Evolutionary conservation across 352 stramenopile species (phyloP).

Genomic region (Thraustochytrium striatum): DNA sequence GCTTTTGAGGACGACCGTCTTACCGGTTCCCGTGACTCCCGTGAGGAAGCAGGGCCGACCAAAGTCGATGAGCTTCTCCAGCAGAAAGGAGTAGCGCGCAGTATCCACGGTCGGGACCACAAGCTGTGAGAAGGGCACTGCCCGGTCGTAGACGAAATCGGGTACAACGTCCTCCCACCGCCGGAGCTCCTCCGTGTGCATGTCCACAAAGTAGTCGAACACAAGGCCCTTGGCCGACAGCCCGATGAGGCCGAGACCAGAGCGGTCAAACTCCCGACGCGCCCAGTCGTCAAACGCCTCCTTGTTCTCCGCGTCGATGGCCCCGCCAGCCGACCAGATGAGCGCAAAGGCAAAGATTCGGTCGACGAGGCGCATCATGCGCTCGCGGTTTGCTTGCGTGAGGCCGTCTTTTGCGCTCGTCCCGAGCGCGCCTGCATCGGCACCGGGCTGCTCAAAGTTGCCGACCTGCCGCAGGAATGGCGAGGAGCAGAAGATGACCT

Average conservation of each 20-base stretch:
- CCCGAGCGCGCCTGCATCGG: no score
- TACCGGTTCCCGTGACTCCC: conserved; percentile 85
- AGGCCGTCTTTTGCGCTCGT: no score
- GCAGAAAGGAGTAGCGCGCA: conserved; percentile 82
- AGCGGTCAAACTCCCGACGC: conserved; percentile 68
- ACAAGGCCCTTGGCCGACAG: conserved; percentile 58
- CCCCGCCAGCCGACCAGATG: conserved; percentile 82
- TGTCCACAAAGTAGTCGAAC: conserved; percentile 82
- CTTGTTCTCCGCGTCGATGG: conserved; percentile 69
- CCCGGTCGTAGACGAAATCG: conserved; percentile 76
- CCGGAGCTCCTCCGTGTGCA: conserved; percentile 73
- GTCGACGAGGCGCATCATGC: conserved; percentile 63
- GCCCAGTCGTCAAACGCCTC: conserved; percentile 82
- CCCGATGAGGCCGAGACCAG: conserved; percentile 61
- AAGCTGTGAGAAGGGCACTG: conserved; percentile 86
- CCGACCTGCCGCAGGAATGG: no score
- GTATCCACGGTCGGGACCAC: conserved; percentile 90
- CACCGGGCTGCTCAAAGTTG: no score
- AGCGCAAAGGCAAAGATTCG: conserved; percentile 83
- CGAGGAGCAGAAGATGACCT: conserved; percentile 53
- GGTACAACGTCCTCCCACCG: conserved; percentile 79
- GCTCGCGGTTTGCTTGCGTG: not conserved
- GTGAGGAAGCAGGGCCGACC: conserved; percentile 84
- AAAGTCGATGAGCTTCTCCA: conserved; percentile 72
- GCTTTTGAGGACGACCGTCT: conserved; percentile 90